Conservation (phyloP, 1,139 yeast species). For the Pichia sp. region DNA sequence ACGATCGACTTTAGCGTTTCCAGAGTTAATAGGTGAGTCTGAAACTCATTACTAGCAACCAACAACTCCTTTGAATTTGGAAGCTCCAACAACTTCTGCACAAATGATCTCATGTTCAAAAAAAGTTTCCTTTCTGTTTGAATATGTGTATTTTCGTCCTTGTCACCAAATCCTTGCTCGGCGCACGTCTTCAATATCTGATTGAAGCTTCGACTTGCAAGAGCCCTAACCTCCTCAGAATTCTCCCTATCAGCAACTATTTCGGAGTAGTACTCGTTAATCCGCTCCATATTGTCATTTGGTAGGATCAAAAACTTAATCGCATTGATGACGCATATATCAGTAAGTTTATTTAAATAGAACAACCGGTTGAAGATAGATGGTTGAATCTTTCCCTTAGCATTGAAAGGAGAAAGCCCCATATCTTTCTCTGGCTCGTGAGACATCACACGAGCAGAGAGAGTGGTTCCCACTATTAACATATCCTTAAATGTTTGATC, state of each 20-base stretch:
- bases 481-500: constrained; percentile 41
- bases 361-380: constrained; percentile 40
- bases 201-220: constrained; percentile 43
- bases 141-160: constrained; percentile 1
- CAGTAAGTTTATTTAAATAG: constrained; percentile 34
- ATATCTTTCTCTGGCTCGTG: constrained; percentile 1
- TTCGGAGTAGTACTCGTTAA: constrained; percentile 40
- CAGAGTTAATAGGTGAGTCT: constrained; percentile 55
- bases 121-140: constrained; percentile 34
- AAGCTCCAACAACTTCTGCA: constrained; percentile 30
- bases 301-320: constrained; percentile 38
- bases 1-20: constrained; percentile 61
- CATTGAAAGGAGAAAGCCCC: constrained; percentile 18
- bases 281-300: constrained; percentile 38
- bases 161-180: constrained; percentile 34
- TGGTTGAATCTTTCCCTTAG: constrained; percentile 19
- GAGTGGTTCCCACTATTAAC: constrained; percentile 36
- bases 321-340: constrained; percentile 44
- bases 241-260: constrained; percentile 34
- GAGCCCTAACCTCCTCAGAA: constrained; percentile 38
- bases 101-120: constrained; percentile 31
- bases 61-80: constrained; percentile 38
- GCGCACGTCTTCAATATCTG: constrained; percentile 42
- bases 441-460: constrained; percentile 29
- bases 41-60: constrained; percentile 50